Evolutionary conservation across 495 filamentous ascomycete species (phyloP).

Genomic region (Talaromyces thailandensis): DNA sequence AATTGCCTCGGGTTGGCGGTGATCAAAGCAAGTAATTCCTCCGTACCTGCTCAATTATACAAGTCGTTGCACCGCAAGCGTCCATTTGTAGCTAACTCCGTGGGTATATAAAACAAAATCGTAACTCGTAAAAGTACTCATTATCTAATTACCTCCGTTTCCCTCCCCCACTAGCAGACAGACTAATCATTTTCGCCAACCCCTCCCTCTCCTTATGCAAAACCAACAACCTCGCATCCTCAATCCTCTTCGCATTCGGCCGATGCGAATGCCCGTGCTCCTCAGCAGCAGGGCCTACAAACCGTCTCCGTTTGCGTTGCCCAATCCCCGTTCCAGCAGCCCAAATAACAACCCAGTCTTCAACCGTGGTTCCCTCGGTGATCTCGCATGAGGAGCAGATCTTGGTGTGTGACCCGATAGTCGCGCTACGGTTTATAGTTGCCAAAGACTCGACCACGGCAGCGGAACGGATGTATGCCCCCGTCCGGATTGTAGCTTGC

Average conservation of each 20-base stretch:
- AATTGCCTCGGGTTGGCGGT: background rate
- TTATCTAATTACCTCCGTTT: slow-evolving; percentile 21
- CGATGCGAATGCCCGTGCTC: slow-evolving; percentile 13
- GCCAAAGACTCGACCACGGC: slow-evolving; percentile 26
- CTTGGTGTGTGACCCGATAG: slow-evolving; percentile 31
- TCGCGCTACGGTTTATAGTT: slow-evolving; percentile 19
- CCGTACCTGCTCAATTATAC: background rate
- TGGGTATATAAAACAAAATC: slow-evolving; percentile 6
- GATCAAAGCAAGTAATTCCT: background rate
- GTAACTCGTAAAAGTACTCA: slow-evolving; percentile 1
- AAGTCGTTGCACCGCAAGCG: background rate
- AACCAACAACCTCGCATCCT: slow-evolving; percentile 38
- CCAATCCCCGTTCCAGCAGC: slow-evolving; percentile 26
- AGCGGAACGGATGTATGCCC: slow-evolving; percentile 27
- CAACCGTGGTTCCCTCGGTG: slow-evolving; percentile 14
- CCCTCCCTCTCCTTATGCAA: slow-evolving; percentile 36
- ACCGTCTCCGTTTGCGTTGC: slow-evolving; percentile 22
- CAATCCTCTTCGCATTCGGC: slow-evolving; percentile 27
- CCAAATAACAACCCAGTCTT: slow-evolving; percentile 38
- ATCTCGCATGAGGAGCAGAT: slow-evolving; percentile 31
- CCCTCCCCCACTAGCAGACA: slow-evolving; percentile 13
- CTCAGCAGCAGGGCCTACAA: slow-evolving; percentile 15
- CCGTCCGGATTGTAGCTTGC: slow-evolving; percentile 21
- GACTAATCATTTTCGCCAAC: slow-evolving; percentile 27
- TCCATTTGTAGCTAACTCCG: background rate